phyloP scores from a whole-genome alignment of 331 rosid species.

The Telfairia occidentalis region DNA sequence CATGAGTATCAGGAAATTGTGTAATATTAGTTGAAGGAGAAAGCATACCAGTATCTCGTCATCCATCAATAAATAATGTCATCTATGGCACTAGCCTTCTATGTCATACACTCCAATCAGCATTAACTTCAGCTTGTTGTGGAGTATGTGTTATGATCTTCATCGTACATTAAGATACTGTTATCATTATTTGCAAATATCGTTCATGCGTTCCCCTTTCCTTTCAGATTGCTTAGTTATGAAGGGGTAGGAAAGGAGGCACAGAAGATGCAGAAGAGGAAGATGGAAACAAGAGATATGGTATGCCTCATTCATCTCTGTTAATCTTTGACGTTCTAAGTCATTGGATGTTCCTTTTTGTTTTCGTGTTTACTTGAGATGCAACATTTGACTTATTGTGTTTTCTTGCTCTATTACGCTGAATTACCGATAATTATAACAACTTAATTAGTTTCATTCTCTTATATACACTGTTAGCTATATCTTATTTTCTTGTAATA shows the following conservation, averaged over 20 bases:
- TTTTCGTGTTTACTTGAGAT: not conserved
- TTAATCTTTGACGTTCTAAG: too few relatives aligned
- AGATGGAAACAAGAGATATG: conserved; percentile 37
- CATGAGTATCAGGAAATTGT: not conserved
- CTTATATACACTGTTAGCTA: too few relatives aligned
- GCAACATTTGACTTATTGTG: not conserved
- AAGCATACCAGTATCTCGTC: not conserved
- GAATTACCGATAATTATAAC: not conserved
- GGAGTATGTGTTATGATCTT: not conserved
- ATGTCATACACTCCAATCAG: not conserved
- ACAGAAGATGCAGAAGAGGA: conserved; percentile 74
- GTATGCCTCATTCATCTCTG: too few relatives aligned
- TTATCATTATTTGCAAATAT: not conserved
- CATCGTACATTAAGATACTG: not conserved
- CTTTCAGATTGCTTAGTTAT: conserved; percentile 28
- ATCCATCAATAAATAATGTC: not conserved
- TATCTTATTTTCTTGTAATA: conserved; percentile 5
- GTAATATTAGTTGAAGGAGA: not conserved
- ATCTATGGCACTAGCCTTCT: not conserved
- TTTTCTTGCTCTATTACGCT: not conserved
- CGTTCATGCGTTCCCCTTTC: not conserved
- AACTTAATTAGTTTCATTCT: not conserved
- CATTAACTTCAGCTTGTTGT: not conserved
- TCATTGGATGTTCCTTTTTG: too few relatives aligned
- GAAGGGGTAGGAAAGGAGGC: conserved; percentile 79